Percentiles rank a stretch among this genome's conserved stretches.
These are phyloP conservation scores for Didymella sp. DNA, from an alignment of 2,329 filamentous ascomycete genomes.

Conservation along the genomic window DNA sequence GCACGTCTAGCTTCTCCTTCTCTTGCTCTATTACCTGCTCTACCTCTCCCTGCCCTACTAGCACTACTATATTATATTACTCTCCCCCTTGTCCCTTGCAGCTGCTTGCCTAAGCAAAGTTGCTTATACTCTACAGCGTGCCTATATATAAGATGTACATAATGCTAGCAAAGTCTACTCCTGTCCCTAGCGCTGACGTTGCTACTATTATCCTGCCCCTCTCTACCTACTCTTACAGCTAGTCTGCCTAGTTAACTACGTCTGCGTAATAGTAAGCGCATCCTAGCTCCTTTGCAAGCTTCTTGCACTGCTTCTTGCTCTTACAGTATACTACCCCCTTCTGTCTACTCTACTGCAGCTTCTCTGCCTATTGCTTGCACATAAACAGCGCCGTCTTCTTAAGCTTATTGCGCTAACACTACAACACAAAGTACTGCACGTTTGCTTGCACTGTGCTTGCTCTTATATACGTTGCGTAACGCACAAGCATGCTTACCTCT, in stretches of 20 bases:
- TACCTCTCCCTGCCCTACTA: conserved; percentile 3
- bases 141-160: too few relatives aligned
- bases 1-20: neutral
- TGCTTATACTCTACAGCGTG: too few relatives aligned
- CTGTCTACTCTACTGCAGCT: too few relatives aligned
- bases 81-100: conserved; percentile 2
- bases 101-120: conserved; percentile 16
- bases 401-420: too few relatives aligned
- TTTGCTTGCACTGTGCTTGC: neutral
- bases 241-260: conserved; percentile 8
- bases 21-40: conserved; percentile 1
- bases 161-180: too few relatives aligned
- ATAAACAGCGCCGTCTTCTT: too few relatives aligned
- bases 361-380: too few relatives aligned
- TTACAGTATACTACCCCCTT: conserved; percentile 27
- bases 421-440: too few relatives aligned
- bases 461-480: neutral
- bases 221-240: conserved; percentile 18
- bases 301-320: conserved; percentile 17
- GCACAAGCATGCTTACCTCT: neutral
- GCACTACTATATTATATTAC: conserved; percentile 6
- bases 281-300: too few relatives aligned
- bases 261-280: conserved; percentile 24
- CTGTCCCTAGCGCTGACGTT: conserved; percentile 25
- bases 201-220: conserved; percentile 25